Evolutionary conservation across 768 basidiomycete genomes (phyloP), one percentile per base, ranked within the genome.

Genomic region (Infundibulicybe gibba): DNA sequence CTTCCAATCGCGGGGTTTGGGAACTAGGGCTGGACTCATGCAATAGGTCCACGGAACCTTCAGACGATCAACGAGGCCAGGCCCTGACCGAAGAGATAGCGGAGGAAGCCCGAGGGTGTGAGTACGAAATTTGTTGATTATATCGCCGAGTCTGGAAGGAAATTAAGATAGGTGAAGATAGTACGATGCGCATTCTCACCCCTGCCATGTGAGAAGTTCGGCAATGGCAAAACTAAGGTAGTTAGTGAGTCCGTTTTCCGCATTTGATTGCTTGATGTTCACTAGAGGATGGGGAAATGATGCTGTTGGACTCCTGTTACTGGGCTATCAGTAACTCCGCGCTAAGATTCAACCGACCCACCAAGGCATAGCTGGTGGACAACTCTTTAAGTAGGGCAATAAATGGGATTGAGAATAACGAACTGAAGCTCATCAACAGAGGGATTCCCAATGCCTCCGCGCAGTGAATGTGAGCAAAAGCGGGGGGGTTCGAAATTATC

Each of bases 31-130:
- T 3, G 76, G 73, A 39, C 75, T 78, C 72, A 83, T 79, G 54
- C 80, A 82, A 54, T 83, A 85, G 3, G 80, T 81, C 73, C 75
- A 81, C 3, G 82, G 81, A 2, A 82, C 61, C 49, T 77, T 77
- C 21, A 81, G 57, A 11, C 72, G 63, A 51, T 85, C 81, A 2
- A 74, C 51, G 8, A 82, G 57, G 21, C 73, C 68, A 6, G 79
- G 71, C 1, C 82, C 83, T 3, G 75, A 71, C 4, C 72, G 65
- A 14, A 75, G 44, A 0, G 69, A 69, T 10, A 85, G 68, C 4
- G 77, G 64, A 25, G 67, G 63, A 1, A 85, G 61, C 1, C 74
- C 73, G 2, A 85, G 64, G 0, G 74, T 70, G 3, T 61, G 63
- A 2, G 65, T 67, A 19, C 83, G 73, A 54, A 84, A 80, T 15